These are phyloP conservation scores for Brasenia schreberi DNA, from an alignment of 164 flowering plant species.

Conservation along the genomic window DNA sequence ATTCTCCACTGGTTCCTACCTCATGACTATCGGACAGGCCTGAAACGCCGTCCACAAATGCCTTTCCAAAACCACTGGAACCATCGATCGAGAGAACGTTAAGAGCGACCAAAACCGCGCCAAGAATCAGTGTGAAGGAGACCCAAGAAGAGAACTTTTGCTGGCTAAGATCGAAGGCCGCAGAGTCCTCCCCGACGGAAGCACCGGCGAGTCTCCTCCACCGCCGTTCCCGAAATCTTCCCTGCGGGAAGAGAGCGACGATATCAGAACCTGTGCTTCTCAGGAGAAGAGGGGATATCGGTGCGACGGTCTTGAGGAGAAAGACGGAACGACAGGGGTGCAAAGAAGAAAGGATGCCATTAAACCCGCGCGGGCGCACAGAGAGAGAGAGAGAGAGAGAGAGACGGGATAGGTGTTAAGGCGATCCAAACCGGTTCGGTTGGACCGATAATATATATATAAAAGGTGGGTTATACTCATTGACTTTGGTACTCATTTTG, in stretches of 20 bases:
- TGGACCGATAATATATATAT: too few relatives aligned
- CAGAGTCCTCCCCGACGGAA: conserved; percentile 75
- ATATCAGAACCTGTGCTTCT: background rate
- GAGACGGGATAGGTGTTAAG: too few relatives aligned
- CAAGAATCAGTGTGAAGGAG: conserved; percentile 53
- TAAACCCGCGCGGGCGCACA: background rate
- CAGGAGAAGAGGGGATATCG: conserved; percentile 3
- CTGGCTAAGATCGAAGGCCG: conserved; percentile 43
- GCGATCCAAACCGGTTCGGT: too few relatives aligned
- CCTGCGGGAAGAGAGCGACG: background rate
- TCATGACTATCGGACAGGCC: conserved; percentile 60
- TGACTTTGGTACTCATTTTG: too few relatives aligned
- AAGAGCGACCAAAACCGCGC: conserved; percentile 57
- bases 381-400: background rate
- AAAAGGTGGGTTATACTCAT: too few relatives aligned
- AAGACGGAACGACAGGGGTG: background rate
- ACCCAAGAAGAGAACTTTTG: conserved; percentile 83
- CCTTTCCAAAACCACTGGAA: conserved; percentile 47
- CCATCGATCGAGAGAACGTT: conserved; percentile 75
- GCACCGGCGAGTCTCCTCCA: conserved; percentile 11
- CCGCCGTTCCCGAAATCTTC: background rate
- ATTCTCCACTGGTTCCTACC: conserved; percentile 20
- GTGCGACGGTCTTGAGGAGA: background rate
- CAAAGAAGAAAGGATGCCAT: background rate
- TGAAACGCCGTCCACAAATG: conserved; percentile 43